phyloP scores from a whole-genome alignment of 1,284 basidiomycete genomes.

The Ceratobasidium sp. region DNA sequence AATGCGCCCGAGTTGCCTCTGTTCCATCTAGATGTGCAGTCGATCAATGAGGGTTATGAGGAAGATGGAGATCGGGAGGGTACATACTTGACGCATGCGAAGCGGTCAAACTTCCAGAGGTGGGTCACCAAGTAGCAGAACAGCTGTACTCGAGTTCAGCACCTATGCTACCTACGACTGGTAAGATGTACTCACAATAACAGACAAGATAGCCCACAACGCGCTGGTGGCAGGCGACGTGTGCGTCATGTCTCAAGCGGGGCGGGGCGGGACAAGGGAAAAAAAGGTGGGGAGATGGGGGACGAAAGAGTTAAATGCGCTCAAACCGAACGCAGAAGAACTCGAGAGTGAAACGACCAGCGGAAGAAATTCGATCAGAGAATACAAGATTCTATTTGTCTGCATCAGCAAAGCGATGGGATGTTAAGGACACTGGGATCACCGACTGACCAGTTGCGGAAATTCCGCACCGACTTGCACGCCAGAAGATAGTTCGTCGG shows the following conservation, averaged over 20 bases:
- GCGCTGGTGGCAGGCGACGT: constrained; percentile 43
- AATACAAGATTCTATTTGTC: constrained; percentile 12
- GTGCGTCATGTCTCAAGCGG: constrained; percentile 41
- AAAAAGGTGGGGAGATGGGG: not conserved
- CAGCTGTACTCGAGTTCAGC: constrained; percentile 2
- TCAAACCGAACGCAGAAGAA: not conserved
- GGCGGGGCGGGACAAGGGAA: not conserved
- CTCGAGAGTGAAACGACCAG: constrained; percentile 21
- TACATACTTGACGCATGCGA: constrained; percentile 43
- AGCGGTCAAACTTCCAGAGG: constrained; percentile 48
- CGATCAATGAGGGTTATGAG: not conserved
- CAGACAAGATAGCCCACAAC: constrained; percentile 47
- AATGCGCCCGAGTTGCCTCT: constrained; percentile 43
- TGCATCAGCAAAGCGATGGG: not conserved
- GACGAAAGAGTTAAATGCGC: not conserved
- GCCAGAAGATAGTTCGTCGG: not conserved
- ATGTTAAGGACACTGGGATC: not conserved
- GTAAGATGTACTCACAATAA: constrained; percentile 27
- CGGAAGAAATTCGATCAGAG: constrained; percentile 24
- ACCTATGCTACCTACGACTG: not conserved
- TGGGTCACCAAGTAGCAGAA: constrained; percentile 45
- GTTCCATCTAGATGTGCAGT: constrained; percentile 29
- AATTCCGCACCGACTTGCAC: not conserved
- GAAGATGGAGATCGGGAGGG: not conserved
- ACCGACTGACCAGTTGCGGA: too few relatives aligned